Base-by-base conservation (phyloP, 345 rosid species). In the Ceriops zippeliana region DNA sequence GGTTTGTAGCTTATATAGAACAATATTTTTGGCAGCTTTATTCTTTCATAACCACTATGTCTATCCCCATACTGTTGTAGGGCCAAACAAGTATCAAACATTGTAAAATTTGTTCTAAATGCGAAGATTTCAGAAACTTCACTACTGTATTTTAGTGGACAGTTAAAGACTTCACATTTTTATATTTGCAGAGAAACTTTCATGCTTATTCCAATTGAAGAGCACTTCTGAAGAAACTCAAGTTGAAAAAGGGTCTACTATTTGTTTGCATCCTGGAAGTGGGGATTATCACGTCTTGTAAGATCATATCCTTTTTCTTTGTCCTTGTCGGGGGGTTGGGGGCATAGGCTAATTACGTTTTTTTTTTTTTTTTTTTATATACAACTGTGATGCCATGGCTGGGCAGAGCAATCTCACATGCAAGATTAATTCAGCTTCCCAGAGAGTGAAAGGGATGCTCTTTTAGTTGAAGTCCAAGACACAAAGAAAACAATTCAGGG, bases 241-340 rank as follows among this genome's bases (percentile, higher is more conserved):
- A 74, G 78, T 63, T 52, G 90, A 87, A 75, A 81, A 82, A 63
- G 81, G 76, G 67, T 84, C 88, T 30, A 74, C 86, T 26, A 76
- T 87, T 76, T 89, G 88, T 75, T 87, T 95, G 80, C 91, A 75
- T 65, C 81, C 97, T n/a, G 96, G 92, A 78, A 80, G 84, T 77
- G 96, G 97, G 46, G 96, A 90, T 54, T 86, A 85, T 80, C 96
- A 95, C 80, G 87, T 87, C 69, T 93, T 91, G 97, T 93, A 82
- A 88, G 96, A 69, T 63, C 57, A 67, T 70, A 64, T 53, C 53
- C 67, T 65, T 26, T 21, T 61, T 63, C 58, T 54, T 22, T 22
- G 58, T n/a, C 58, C 15, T 21, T 7, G 11, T 54, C 1, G 58
- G 28, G 49, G 49, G 17, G 4, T 11, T 13, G 49, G 49, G 49